Evolutionary conservation across 768 basidiomycete genomes (phyloP).

Genomic region (Polyporus arcularius): DNA sequence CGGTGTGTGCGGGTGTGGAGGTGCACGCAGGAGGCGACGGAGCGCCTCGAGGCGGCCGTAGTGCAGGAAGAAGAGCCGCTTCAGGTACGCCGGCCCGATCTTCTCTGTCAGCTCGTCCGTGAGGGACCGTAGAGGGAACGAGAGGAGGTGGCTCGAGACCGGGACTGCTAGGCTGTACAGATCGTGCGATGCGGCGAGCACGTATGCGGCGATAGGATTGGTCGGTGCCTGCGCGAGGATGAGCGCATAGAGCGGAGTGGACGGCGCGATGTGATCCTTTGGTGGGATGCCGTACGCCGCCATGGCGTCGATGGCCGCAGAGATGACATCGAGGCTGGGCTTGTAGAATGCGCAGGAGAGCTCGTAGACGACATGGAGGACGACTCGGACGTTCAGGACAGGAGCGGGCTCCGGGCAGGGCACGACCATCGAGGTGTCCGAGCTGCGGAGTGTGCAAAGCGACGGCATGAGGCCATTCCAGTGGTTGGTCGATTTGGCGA

Average conservation of each 20-base stretch:
- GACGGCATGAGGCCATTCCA: constrained; percentile 21
- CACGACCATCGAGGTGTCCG: constrained; percentile 13
- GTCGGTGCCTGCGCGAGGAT: constrained; percentile 34
- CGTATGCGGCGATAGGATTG: constrained; percentile 39
- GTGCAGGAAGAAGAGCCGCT: constrained; percentile 38
- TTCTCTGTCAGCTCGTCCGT: constrained; percentile 35
- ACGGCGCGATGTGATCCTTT: constrained; percentile 24
- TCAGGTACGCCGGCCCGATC: constrained; percentile 42
- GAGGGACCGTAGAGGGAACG: constrained; percentile 31
- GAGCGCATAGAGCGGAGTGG: constrained; percentile 33
- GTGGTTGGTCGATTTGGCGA: constrained; percentile 22
- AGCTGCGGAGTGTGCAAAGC: not conserved
- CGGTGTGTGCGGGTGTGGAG: constrained; percentile 27
- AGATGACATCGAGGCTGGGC: constrained; percentile 25
- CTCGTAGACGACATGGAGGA: constrained; percentile 33
- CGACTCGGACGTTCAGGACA: constrained; percentile 30
- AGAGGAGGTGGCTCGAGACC: constrained; percentile 37
- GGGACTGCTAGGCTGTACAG: constrained; percentile 38
- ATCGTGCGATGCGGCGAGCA: constrained; percentile 36
- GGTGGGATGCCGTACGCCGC: constrained; percentile 23
- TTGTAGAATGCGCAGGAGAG: constrained; percentile 23
- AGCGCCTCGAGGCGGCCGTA: constrained; percentile 35
- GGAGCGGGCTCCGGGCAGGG: constrained; percentile 25
- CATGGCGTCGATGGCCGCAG: constrained; percentile 22
- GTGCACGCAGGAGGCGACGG: constrained; percentile 24